Base-by-base conservation (phyloP, 1,284 basidiomycete genomes). In the Ganoderma lingzhi region DNA sequence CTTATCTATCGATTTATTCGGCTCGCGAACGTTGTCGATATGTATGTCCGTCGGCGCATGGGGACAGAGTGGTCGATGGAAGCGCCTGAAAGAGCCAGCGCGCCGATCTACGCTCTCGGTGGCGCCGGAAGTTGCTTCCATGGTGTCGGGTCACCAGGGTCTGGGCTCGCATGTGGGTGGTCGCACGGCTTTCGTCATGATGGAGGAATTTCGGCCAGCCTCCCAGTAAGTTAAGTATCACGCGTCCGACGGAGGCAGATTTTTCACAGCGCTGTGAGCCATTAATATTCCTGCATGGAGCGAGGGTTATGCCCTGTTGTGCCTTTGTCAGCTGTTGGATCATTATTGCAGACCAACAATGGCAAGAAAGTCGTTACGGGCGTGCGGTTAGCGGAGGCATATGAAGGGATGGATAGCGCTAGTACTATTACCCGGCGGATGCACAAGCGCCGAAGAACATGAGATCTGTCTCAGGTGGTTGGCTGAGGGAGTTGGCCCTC, bases 101-200 rank as follows among this genome's bases (percentile, higher is more conserved):
- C 55, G 35, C 55, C 32, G 55, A 58, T 58, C 55, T 37, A 32
- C 32, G 17, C 32, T 37, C 15, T 32, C 30, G 28, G 30, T 32
- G 55, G 23, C 60, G 42, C 45, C 3, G n/a, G 32, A n/a, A 55
- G 51, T 53, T 63, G 62, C 48, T 63, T 63, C 62, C 62, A 63
- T 28, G 37, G 32, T 19, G 30, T 55, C 62, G 62, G 62, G 51
- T 55, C 62, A 51, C 48, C 23, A 51, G 68, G 67, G 65, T 44
- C 68, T 67, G 61, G 68, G 56, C 71, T 48, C 42, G 28, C 39
- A 23, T 44, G 67, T 64, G 71, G 69, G 55, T 39, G 66, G 66
- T 71, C 69, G 61, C 62, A 39, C 65, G 66, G 62, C 66, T 42
- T 68, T 69, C 72, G 72, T 73, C 72, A 73, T 73, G 72, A 73